Percentiles rank a stretch among this genome's conserved stretches.
These are phyloP conservation scores for Mycena capillaripes DNA, from an alignment of 768 basidiomycete genomes.

Conservation along the genomic window DNA sequence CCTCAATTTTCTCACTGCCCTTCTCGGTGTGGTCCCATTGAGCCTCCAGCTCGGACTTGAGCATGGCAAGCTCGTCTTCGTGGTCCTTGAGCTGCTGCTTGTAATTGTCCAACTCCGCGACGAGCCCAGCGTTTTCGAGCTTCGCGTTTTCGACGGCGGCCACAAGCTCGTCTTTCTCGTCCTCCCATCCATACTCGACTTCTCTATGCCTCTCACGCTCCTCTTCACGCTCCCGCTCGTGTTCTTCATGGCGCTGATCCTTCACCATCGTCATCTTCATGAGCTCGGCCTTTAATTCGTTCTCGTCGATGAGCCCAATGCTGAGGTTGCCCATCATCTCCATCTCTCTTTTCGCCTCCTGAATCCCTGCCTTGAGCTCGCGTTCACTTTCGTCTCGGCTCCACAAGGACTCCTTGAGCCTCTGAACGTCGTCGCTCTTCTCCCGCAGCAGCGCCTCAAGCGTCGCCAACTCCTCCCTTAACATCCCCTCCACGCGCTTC, in stretches of 20 bases:
- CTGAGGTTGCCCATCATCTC: conserved; percentile 67
- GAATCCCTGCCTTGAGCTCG: conserved; percentile 66
- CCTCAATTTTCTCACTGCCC: conserved; percentile 60
- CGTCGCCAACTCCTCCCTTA: conserved; percentile 62
- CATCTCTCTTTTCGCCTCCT: conserved; percentile 72
- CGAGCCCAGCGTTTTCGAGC: conserved; percentile 58
- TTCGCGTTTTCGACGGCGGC: conserved; percentile 57
- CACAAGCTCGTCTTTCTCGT: conserved; percentile 64
- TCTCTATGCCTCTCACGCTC: conserved; percentile 58
- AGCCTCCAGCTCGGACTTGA: conserved; percentile 76
- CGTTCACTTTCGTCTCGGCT: conserved; percentile 67
- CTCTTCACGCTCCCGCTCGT: too few species aligned
- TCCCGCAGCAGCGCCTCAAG: conserved; percentile 64
- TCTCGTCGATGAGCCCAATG: conserved; percentile 57
- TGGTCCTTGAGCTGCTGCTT: conserved; percentile 55
- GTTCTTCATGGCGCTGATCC: conserved; percentile 55
- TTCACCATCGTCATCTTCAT: conserved; percentile 56
- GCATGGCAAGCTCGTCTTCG: conserved; percentile 60
- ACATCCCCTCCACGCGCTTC: conserved; percentile 55
- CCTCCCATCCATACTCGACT: conserved; percentile 61
- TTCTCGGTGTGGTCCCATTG: conserved; percentile 80
- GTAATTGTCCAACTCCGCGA: conserved; percentile 59
- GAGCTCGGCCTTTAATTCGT: conserved; percentile 59
- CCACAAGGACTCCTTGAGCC: conserved; percentile 60
- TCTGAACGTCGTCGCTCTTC: conserved; percentile 57